Evolutionary conservation across 2,329 filamentous ascomycete species (phyloP).

Genomic region (Talaromyces islandicus): DNA sequence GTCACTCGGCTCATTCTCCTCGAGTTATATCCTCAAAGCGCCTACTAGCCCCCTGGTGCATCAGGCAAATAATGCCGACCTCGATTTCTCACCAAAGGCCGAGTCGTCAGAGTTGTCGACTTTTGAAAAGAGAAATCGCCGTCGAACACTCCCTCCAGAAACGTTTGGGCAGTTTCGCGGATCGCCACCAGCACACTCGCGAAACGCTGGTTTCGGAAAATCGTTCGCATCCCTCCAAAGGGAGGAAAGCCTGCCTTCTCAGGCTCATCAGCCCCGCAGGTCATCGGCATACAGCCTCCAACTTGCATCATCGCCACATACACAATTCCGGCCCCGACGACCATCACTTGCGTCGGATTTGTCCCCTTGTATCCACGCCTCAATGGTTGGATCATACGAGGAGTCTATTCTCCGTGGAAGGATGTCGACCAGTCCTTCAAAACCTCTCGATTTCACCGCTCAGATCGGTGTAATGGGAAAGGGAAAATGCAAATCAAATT

Average conservation of each 20-base stretch:
- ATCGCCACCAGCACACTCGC: conserved; percentile 31
- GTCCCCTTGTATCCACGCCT: conserved; percentile 78
- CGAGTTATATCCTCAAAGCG: conserved; percentile 75
- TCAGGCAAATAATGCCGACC: conserved; percentile 75
- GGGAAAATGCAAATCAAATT: conserved; percentile 77
- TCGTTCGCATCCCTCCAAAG: conserved; percentile 47
- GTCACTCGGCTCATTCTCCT: conserved; percentile 65
- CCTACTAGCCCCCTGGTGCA: conserved; percentile 91
- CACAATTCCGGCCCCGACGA: conserved; percentile 45
- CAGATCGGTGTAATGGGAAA: conserved; percentile 90
- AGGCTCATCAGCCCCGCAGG: conserved; percentile 71
- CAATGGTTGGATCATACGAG: conserved; percentile 97
- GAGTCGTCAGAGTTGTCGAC: conserved; percentile 46
- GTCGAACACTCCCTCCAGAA: conserved; percentile 66
- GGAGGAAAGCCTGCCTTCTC: conserved; percentile 60
- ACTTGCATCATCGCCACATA: conserved; percentile 40
- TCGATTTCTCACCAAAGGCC: conserved; percentile 55
- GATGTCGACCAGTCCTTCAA: conserved; percentile 95
- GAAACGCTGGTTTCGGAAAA: conserved; percentile 37
- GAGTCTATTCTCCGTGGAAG: conserved; percentile 90
- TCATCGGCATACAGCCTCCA: conserved; percentile 55
- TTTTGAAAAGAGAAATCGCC: conserved; percentile 49
- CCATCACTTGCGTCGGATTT: conserved; percentile 69
- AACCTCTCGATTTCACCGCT: conserved; percentile 84
- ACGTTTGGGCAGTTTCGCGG: conserved; percentile 47